Base-by-base conservation (phyloP, 345 rosid species). In the Dovyalis caffra region DNA sequence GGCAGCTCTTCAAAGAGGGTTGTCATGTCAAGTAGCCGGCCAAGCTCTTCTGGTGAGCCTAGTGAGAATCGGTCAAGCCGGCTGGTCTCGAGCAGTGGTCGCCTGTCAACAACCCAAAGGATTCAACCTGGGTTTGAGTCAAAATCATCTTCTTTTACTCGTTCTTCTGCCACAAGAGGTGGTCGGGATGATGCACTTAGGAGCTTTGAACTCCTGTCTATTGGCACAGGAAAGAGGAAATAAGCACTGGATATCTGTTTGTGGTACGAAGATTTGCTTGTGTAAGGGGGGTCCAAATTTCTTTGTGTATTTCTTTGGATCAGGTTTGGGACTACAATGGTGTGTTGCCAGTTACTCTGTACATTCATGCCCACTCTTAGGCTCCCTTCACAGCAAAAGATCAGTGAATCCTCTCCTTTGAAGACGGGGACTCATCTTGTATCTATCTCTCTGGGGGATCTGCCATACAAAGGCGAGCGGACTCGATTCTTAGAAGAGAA, bases 41-140 rank as follows among this genome's bases (percentile, higher is more conserved):
- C 91, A 15, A 82, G 86, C 84, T 88, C 97, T 37, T 93, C 94
- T 18, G 96, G 89, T 25, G 98, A 90, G 78, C 94, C 88, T 11
- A 86, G 83, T 53, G 94, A 93, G 61, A 87, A 69, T 72, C 82
- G 95, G 20, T 80, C 96, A 61, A 87, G 85, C 84, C 84, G 97
- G 72, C 70, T 90, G 75, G 70, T 89, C 67, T 85, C 96, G 32
- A 86, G 91, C 86, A 87, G 88, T 70, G 86, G 86, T 71, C 90
- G 89, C 61, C 78, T 82, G 10, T 82, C 91, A 18, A 85, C 95
- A 72, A 79, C 86, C 34, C 93, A 91, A 32, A 86, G 95, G 75
- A 64, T 78, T 65, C 93, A 87, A 67, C 92, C 93, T 57, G 90
- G 90, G 18, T 73, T 79, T 4, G 97, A 88, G 68, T 71, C 87